These are phyloP conservation scores for Xanthoconium stramineum DNA, from an alignment of 768 basidiomycete genomes.

Conservation along the genomic window DNA sequence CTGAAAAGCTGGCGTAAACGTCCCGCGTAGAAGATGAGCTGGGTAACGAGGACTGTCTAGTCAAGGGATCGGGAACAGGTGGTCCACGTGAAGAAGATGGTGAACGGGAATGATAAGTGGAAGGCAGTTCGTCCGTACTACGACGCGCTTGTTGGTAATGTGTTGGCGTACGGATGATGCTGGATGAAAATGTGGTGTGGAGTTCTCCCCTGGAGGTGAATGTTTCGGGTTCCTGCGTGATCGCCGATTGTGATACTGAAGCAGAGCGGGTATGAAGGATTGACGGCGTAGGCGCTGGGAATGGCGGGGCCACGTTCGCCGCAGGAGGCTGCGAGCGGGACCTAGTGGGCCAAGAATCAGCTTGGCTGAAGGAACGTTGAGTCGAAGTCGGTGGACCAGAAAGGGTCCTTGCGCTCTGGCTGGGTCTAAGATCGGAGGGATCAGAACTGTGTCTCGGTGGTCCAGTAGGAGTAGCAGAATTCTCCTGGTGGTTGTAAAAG, in stretches of 20 bases:
- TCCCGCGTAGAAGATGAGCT: constrained; percentile 15
- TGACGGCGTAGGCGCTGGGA: constrained; percentile 29
- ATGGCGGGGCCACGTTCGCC: constrained; percentile 22
- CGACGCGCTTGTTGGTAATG: constrained; percentile 43
- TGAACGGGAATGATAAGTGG: constrained; percentile 22
- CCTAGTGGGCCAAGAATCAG: constrained; percentile 19
- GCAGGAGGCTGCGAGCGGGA: constrained; percentile 21
- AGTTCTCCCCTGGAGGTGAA: constrained; percentile 53
- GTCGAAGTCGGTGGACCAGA: constrained; percentile 16
- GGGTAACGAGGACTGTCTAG: constrained; percentile 28
- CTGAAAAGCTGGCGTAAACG: constrained; percentile 23
- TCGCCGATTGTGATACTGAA: constrained; percentile 9
- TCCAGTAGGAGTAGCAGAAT: constrained; percentile 2
- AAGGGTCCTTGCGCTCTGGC: constrained; percentile 3
- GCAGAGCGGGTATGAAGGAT: constrained; percentile 7
- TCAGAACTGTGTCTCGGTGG: constrained; percentile 28
- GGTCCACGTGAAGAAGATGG: constrained; percentile 23
- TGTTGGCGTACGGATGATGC: constrained; percentile 64
- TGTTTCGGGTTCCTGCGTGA: constrained; percentile 36
- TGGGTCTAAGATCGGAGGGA: constrained; percentile 12
- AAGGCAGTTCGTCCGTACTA: constrained; percentile 22
- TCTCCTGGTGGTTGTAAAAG: constrained; percentile 21
- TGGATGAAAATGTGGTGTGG: constrained; percentile 65
- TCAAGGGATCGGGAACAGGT: constrained; percentile 19
- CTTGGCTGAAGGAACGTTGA: constrained; percentile 14